These are phyloP conservation scores for Argentina anserina DNA, from an alignment of 306 rosid genomes.

Conservation along the genomic window DNA sequence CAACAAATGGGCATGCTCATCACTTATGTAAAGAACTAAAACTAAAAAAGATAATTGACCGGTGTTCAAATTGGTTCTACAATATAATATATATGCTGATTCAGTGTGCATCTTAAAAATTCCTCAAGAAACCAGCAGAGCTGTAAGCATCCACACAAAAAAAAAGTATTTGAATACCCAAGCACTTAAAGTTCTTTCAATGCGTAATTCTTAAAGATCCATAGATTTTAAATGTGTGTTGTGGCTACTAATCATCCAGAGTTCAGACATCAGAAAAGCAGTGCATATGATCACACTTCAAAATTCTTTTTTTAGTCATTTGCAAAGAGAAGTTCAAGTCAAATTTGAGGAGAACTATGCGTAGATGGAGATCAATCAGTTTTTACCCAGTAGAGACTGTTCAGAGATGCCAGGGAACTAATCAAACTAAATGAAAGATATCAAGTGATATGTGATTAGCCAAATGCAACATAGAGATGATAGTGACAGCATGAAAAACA, in stretches of 20 bases:
- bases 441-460: not conserved
- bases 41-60: too few relatives aligned
- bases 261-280: not conserved
- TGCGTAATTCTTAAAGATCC: not conserved
- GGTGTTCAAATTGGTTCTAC: not conserved
- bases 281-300: not conserved
- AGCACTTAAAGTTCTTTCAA: not conserved
- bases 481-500: not conserved
- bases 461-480: not conserved
- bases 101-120: not conserved
- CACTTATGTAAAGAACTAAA: not conserved
- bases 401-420: constrained; percentile 2
- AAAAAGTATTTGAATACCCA: not conserved
- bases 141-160: not conserved
- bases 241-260: not conserved
- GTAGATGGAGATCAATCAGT: not conserved
- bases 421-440: not conserved
- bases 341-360: not conserved
- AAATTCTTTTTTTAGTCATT: not conserved
- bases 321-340: not conserved
- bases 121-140: not conserved
- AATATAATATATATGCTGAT: not conserved
- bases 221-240: not conserved
- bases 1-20: not conserved
- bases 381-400: not conserved